Percentiles rank a stretch among this genome's conserved stretches.
Evolutionary conservation across 306 rosid species (phyloP).

Genomic region (Castanea sativa): DNA sequence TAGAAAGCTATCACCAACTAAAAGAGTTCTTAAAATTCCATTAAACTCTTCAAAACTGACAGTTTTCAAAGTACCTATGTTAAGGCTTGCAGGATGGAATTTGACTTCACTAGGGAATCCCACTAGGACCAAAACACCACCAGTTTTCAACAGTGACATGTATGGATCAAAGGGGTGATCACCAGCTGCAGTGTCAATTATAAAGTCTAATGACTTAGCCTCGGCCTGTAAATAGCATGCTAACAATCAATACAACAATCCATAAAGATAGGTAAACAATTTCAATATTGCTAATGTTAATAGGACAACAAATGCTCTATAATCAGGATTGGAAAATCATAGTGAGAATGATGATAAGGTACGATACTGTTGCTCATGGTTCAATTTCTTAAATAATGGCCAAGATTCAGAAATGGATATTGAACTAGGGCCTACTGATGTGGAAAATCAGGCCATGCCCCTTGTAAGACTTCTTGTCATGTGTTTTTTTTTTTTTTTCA

Average conservation of each 20-base stretch:
- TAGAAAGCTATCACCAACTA: neutral
- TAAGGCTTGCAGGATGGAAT: slow-evolving; percentile 63
- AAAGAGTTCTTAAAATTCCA: slow-evolving; percentile 1
- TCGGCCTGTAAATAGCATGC: slow-evolving; percentile 38
- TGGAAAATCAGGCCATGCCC: neutral
- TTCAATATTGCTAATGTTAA: no score
- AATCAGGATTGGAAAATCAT: no score
- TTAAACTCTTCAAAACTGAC: neutral
- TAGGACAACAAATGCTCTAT: no score
- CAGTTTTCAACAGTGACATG: slow-evolving; percentile 61
- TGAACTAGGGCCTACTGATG: no score
- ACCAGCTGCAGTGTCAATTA: slow-evolving; percentile 80
- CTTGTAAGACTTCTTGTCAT: neutral
- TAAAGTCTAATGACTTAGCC: slow-evolving; percentile 64
- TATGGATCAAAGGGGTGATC: slow-evolving; percentile 82
- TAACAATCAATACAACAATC: slow-evolving; percentile 5
- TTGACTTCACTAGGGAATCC: slow-evolving; percentile 74
- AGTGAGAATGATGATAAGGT: no score
- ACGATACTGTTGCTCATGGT: no score
- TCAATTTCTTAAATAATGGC: no score
- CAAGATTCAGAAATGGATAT: no score
- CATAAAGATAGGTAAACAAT: no score
- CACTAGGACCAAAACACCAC: slow-evolving; percentile 56
- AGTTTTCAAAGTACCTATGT: slow-evolving; percentile 43
- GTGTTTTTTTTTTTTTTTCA: no score